These are phyloP conservation scores for Stachybotrys echinatus DNA, from an alignment of 2,329 filamentous ascomycete species.

Conservation along the genomic window DNA sequence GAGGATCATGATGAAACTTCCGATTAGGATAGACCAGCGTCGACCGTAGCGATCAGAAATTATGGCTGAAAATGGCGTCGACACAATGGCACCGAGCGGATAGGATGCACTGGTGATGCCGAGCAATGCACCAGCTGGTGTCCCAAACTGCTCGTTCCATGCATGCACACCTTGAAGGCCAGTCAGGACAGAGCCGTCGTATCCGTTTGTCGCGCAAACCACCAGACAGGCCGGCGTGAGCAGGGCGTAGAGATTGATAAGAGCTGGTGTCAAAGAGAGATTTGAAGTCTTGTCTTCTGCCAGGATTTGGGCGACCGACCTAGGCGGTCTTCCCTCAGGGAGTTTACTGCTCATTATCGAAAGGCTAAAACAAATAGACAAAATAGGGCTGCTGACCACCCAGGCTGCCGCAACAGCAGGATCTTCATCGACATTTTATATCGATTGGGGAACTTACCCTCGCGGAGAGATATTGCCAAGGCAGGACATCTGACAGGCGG, in stretches of 20 bases:
- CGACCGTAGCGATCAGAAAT: constrained; percentile 8
- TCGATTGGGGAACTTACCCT: no score
- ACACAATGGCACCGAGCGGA: constrained; percentile 26
- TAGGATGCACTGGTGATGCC: constrained; percentile 22
- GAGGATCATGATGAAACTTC: constrained; percentile 20
- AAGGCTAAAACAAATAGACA: no score
- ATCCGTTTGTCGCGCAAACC: constrained; percentile 22
- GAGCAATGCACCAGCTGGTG: constrained; percentile 17
- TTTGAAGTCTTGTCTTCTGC: neutral
- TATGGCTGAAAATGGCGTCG: constrained; percentile 16
- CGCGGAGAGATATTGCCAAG: no score
- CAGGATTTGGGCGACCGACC: no score
- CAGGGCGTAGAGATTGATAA: neutral
- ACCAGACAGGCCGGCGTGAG: neutral
- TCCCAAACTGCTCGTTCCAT: constrained; percentile 29
- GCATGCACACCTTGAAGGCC: constrained; percentile 27
- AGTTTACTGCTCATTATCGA: no score
- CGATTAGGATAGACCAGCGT: constrained; percentile 7
- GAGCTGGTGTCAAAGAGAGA: neutral
- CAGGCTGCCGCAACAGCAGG: no score
- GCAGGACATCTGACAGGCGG: no score
- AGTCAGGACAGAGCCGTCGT: constrained; percentile 27
- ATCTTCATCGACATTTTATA: no score
- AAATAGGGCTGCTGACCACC: no score
- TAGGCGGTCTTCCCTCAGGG: no score